Conservation (phyloP, 2,329 filamentous ascomycete species). For the Stagonosporopsis vannaccii region DNA sequence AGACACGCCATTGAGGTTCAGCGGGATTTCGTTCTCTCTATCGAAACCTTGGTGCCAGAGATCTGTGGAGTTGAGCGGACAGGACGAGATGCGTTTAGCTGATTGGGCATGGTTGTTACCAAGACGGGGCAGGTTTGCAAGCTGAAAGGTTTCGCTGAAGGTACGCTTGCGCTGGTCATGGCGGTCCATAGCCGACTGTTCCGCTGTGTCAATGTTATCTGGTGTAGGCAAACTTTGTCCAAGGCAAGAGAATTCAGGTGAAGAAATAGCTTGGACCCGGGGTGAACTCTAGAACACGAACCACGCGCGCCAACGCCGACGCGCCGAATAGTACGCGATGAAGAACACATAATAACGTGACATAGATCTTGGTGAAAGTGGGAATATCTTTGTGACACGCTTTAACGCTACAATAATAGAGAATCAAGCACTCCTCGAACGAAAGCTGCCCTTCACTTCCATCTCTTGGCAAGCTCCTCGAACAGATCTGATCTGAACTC, state of each 20-base stretch:
- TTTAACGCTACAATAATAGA: background rate
- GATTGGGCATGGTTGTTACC: background rate
- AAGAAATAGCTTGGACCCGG: background rate
- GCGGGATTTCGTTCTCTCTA: conserved; percentile 12
- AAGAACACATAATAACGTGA: background rate
- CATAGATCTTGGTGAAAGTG: conserved; percentile 3
- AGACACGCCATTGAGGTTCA: background rate
- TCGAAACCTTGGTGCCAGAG: background rate
- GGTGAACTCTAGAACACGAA: conserved; percentile 2
- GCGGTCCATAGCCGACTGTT: conserved; percentile 3
- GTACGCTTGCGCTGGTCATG: conserved; percentile 24
- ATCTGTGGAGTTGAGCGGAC: background rate
- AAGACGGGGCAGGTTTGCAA: background rate
- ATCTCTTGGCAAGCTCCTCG: conserved; percentile 37
- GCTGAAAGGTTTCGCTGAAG: conserved; percentile 28
- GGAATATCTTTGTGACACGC: background rate
- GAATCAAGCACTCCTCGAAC: background rate
- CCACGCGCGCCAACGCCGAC: conserved; percentile 10
- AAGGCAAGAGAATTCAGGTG: background rate
- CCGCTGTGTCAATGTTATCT: background rate
- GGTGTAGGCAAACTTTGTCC: background rate
- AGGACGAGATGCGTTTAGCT: conserved; percentile 5
- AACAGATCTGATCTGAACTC: conserved; percentile 41
- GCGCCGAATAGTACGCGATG: background rate
- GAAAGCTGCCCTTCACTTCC: conserved; percentile 25